phyloP scores from a whole-genome alignment of 371 early-diverging fungal genomes.

The Scutellospora calospora region DNA sequence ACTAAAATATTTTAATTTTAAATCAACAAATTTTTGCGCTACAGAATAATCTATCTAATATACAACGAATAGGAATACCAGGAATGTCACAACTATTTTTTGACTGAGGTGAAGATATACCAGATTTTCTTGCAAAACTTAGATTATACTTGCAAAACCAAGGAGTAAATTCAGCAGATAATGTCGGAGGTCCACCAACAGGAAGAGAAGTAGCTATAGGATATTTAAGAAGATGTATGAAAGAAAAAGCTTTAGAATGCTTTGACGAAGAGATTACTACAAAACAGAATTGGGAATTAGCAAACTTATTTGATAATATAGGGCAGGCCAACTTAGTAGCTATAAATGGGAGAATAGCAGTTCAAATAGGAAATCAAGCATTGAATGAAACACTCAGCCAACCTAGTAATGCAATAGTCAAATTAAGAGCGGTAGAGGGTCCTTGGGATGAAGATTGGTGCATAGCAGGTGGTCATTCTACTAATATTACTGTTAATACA shows the following conservation, averaged over 20 bases:
- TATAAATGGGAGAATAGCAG: neutral
- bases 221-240: slow-evolving; percentile 10
- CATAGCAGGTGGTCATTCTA: neutral
- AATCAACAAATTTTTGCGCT: too few relatives aligned
- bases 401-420: too few relatives aligned
- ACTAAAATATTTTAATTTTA: too few relatives aligned
- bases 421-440: too few relatives aligned
- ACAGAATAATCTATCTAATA: neutral
- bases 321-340: neutral
- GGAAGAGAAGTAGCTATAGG: slow-evolving; percentile 7
- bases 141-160: neutral
- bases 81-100: neutral
- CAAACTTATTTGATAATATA: neutral
- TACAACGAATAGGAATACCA: neutral
- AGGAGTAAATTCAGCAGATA: slow-evolving; percentile 4
- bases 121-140: neutral
- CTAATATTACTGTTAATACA: too few relatives aligned
- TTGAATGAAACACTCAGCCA: neutral
- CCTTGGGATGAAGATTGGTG: too few relatives aligned
- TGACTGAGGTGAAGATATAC: neutral
- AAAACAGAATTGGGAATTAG: slow-evolving; percentile 16
- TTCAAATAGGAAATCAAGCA: too few relatives aligned
- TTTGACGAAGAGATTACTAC: slow-evolving; percentile 24
- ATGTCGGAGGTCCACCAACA: neutral
- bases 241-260: slow-evolving; percentile 6